Conservation (phyloP, 176 grass and related monocot species). For the Urochloa ruziziensis region DNA sequence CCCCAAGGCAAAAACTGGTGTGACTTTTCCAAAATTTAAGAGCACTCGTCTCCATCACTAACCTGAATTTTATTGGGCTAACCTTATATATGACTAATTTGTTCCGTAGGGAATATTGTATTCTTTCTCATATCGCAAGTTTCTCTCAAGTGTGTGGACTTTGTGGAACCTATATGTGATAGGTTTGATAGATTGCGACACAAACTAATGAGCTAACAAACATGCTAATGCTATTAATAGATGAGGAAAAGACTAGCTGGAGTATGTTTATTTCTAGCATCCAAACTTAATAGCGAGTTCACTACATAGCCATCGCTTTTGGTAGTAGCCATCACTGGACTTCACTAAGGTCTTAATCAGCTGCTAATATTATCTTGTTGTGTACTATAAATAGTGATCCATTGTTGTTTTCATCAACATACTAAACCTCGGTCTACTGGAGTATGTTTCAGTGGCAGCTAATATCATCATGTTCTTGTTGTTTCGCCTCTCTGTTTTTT, state of each 20-base stretch:
- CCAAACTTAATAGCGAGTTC: slow-evolving; percentile 14
- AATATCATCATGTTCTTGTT: slow-evolving; percentile 21
- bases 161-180: slow-evolving; percentile 30
- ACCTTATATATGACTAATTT: slow-evolving; percentile 40
- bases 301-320: slow-evolving; percentile 28
- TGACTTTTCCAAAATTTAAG: slow-evolving; percentile 40
- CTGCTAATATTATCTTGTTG: slow-evolving; percentile 23
- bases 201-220: slow-evolving; percentile 17
- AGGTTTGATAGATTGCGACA: slow-evolving; percentile 35
- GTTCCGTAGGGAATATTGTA: slow-evolving; percentile 30
- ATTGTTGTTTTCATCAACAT: slow-evolving; percentile 47
- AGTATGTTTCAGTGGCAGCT: slow-evolving; percentile 33
- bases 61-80: slow-evolving; percentile 27
- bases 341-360: slow-evolving; percentile 34
- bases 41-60: slow-evolving; percentile 24
- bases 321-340: slow-evolving; percentile 25
- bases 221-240: slow-evolving; percentile 33
- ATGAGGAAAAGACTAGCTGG: slow-evolving; percentile 11
- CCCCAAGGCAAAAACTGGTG: slow-evolving; percentile 27
- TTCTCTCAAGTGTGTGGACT: slow-evolving; percentile 10
- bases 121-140: slow-evolving; percentile 36
- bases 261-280: slow-evolving; percentile 39
- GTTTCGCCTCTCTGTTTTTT: too few species aligned
- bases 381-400: slow-evolving; percentile 32
- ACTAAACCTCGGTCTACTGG: slow-evolving; percentile 24